Conservation (phyloP, 352 stramenopile species). For the Phytophthora colocasiae region DNA sequence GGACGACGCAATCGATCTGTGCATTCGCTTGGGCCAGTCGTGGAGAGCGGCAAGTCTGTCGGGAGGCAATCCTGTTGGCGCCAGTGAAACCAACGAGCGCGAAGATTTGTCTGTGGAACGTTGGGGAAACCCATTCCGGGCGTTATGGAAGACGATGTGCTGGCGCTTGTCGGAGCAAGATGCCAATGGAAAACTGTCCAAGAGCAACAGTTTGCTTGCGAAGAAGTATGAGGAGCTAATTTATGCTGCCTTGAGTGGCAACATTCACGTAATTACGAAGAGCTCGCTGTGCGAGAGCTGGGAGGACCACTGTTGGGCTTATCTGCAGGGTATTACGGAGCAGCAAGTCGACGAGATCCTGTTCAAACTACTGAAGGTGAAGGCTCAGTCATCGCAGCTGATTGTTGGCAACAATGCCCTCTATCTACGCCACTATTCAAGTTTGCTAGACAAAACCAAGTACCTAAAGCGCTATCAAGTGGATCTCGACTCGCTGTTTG, state of each 20-base stretch:
- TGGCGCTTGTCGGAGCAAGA: conserved; percentile 79
- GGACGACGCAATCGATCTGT: conserved; percentile 75
- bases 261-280: conserved; percentile 68
- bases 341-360: conserved; percentile 78
- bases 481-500: conserved; percentile 78
- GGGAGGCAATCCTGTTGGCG: conserved; percentile 65
- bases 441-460: conserved; percentile 74
- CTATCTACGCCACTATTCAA: conserved; percentile 62
- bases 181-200: conserved; percentile 54
- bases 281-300: conserved; percentile 80
- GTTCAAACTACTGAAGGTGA: conserved; percentile 75
- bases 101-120: conserved; percentile 58
- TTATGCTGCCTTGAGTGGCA: conserved; percentile 82
- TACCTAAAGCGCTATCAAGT: conserved; percentile 77
- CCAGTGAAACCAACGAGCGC: conserved; percentile 59
- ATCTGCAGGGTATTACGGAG: conserved; percentile 72
- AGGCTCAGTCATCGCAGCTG: conserved; percentile 76
- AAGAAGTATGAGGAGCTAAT: conserved; percentile 83
- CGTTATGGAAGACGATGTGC: conserved; percentile 88
- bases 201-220: conserved; percentile 65
- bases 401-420: conserved; percentile 73
- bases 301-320: conserved; percentile 90
- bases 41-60: conserved; percentile 85
- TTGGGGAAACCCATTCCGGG: conserved; percentile 85
- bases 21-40: conserved; percentile 71